Conservation (phyloP, 2,329 filamentous ascomycete genomes). For the Anisogramma anomala region DNA sequence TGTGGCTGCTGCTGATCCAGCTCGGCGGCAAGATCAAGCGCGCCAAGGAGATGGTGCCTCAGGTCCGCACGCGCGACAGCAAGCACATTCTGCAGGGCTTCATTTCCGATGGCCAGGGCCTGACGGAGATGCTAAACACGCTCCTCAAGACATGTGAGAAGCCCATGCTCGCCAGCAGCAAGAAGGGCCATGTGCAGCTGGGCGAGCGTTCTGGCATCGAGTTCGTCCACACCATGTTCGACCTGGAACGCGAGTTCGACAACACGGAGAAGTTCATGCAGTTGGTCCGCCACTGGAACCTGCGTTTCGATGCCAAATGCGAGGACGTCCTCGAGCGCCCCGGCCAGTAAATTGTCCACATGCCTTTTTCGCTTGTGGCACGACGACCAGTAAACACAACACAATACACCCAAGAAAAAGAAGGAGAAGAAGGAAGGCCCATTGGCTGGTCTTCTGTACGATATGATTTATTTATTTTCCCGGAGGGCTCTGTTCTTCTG, state of each 20-base stretch:
- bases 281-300: conserved; percentile 74
- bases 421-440: background rate
- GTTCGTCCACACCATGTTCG: conserved; percentile 94
- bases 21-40: conserved; percentile 88
- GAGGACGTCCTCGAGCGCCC: conserved; percentile 68
- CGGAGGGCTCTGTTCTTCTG: conserved; percentile 5
- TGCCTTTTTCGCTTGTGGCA: background rate
- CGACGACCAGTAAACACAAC: background rate
- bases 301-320: conserved; percentile 93
- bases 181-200: conserved; percentile 64
- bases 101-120: conserved; percentile 73
- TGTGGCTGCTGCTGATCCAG: conserved; percentile 92
- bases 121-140: conserved; percentile 74
- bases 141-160: conserved; percentile 85
- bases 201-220: conserved; percentile 87
- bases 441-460: conserved; percentile 9
- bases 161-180: conserved; percentile 86
- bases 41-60: conserved; percentile 63
- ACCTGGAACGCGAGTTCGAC: conserved; percentile 77
- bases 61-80: conserved; percentile 62
- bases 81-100: conserved; percentile 81
- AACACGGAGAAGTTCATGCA: conserved; percentile 91
- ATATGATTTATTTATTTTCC: conserved; percentile 11
- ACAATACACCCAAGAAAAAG: conserved; percentile 3
- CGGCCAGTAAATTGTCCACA: conserved; percentile 32